Percentiles rank a stretch among this genome's conserved stretches.
These are phyloP conservation scores for Pyracantha coccinea DNA, from an alignment of 331 rosid species.

Conservation along the genomic window DNA sequence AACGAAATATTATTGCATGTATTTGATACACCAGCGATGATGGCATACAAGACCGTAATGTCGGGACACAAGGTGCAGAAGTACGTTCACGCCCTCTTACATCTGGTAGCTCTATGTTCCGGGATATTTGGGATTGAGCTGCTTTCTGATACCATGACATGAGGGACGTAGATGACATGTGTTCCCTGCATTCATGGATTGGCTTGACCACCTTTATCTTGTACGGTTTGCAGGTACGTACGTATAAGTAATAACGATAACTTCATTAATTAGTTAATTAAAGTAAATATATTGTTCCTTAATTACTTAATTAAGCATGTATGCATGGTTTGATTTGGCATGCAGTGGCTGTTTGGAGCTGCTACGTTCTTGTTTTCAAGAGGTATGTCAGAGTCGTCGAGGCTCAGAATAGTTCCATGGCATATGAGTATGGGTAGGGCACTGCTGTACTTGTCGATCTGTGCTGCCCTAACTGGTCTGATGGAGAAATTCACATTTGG, in stretches of 20 bases:
- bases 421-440: conserved; percentile 55
- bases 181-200: conserved; percentile 80
- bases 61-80: conserved; percentile 18
- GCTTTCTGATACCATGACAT: conserved; percentile 64
- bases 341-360: conserved; percentile 68
- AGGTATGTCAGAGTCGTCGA: not conserved
- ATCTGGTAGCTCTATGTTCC: conserved; percentile 38
- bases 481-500: conserved; percentile 39
- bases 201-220: conserved; percentile 59
- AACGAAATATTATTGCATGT: not conserved
- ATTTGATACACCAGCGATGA: conserved; percentile 35
- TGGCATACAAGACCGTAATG: conserved; percentile 63
- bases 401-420: conserved; percentile 36
- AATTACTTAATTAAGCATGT: not conserved
- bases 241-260: not conserved
- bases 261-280: not conserved
- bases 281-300: not conserved
- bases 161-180: conserved; percentile 16
- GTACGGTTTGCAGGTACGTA: conserved; percentile 57
- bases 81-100: conserved; percentile 45
- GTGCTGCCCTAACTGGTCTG: conserved; percentile 72
- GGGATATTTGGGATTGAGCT: conserved; percentile 72
- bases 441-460: conserved; percentile 50
- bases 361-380: conserved; percentile 37
- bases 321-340: not conserved